phyloP scores from a whole-genome alignment of 1,284 basidiomycete species.

The Anthracocystis walkeri region DNA sequence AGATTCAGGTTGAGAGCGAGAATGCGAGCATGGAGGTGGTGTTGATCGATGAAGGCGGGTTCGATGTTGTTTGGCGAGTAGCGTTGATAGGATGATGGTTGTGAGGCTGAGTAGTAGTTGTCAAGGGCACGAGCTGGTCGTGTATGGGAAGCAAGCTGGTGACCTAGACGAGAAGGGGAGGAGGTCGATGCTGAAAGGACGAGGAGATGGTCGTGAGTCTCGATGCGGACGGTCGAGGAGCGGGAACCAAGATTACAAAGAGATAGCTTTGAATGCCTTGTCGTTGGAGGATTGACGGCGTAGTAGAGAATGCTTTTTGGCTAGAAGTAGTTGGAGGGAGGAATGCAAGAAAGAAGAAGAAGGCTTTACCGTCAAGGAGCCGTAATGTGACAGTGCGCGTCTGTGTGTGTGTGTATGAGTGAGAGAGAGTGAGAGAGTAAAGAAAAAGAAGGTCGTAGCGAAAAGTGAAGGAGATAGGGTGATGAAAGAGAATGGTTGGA shows the following conservation, averaged over 20 bases:
- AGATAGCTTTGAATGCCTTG: constrained; percentile 10
- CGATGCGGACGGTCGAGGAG: constrained; percentile 30
- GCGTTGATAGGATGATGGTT: neutral
- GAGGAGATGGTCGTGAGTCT: constrained; percentile 8
- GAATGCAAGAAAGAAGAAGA: neutral
- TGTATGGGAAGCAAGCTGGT: constrained; percentile 4
- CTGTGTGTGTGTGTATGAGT: too few relatives aligned
- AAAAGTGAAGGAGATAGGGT: neutral
- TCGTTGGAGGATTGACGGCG: neutral
- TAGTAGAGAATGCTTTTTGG: neutral
- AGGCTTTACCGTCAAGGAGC: constrained; percentile 30
- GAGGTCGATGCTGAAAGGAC: neutral
- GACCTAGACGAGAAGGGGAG: neutral
- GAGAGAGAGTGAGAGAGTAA: too few relatives aligned
- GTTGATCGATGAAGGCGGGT: neutral
- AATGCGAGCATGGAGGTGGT: constrained; percentile 20
- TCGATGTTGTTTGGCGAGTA: neutral
- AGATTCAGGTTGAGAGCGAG: constrained; percentile 8
- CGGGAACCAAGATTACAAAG: constrained; percentile 3
- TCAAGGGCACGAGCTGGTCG: neutral
- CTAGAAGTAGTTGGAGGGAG: neutral
- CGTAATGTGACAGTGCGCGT: neutral
- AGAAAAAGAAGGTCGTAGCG: constrained; percentile 2
- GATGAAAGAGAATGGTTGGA: neutral
- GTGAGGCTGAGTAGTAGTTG: neutral